phyloP scores from a whole-genome alignment of 208 protist genomes.

The Crithidia bombi region DNA sequence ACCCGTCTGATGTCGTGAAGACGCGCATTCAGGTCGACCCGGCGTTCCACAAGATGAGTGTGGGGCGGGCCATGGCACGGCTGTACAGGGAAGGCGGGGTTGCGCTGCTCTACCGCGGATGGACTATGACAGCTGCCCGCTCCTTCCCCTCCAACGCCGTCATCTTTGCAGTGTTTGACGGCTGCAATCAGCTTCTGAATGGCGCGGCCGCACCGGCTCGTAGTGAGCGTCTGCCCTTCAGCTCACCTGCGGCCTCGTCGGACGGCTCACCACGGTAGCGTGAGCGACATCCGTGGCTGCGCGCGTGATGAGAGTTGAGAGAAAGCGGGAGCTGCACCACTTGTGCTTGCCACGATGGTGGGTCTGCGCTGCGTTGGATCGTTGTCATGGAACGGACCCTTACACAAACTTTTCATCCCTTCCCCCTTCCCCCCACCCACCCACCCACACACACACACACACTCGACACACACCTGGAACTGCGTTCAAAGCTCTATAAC shows the following conservation, averaged over 20 bases:
- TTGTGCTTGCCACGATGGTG: no score
- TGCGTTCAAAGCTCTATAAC: no score
- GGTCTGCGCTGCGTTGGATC: no score
- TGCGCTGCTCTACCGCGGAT: constrained; percentile 76
- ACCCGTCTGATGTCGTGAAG: constrained; percentile 88
- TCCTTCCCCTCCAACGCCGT: constrained; percentile 88
- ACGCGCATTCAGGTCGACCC: constrained; percentile 87
- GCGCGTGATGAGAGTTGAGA: no score
- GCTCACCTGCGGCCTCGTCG: neutral
- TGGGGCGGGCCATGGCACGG: constrained; percentile 39
- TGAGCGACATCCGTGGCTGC: no score
- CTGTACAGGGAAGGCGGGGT: constrained; percentile 70
- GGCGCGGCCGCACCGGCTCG: neutral
- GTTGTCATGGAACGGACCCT: no score
- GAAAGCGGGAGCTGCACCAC: no score
- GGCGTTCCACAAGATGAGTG: constrained; percentile 20
- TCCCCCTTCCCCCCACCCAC: no score
- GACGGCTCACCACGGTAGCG: no score
- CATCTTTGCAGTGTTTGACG: constrained; percentile 70
- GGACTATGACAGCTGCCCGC: constrained; percentile 67
- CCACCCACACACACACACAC: no score
- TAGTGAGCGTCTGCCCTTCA: neutral
- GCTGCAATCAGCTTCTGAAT: constrained; percentile 33
- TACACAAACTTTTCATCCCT: no score
- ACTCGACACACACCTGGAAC: no score